Evolutionary conservation across 2,329 filamentous ascomycete species (phyloP), one percentile per base, ranked within the genome.

Genomic region (Pyricularia sp.): DNA sequence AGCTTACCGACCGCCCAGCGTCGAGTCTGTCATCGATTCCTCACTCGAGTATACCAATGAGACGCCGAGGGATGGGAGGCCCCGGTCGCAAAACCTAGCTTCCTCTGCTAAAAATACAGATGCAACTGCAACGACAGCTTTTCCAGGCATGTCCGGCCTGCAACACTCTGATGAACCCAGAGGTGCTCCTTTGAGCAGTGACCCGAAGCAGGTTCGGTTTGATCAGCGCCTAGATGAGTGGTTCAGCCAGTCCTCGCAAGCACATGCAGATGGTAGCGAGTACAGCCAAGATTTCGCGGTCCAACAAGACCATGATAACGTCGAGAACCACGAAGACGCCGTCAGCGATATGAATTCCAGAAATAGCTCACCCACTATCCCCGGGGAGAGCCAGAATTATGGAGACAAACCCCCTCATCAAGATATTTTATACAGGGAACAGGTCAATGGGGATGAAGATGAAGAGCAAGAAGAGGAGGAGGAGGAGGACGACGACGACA

Each of bases 21-120:
- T 65, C 28, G 68, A 69, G 68, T 66, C 68, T 7, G 68, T 69
- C n/a, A 55, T 66, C 12, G 64, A 69, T 23, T 69, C 68, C 1
- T 64, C 67, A 2, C 67, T 68, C 58, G 67, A 63, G 26, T 23
- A 63, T 17, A 7, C 25, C 59, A 28, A 23, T 4, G 23, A 14
- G 59, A 30, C 59, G 14, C 59, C 59, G 59, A 28, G 59, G 14
- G 9, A 3, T 5, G 23, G 4, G 26, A 3, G 30, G 14, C 25
- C 25, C 20, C 25, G 25, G 17, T 10, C 4, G 25, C 2, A 28
- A 5, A 17, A 11, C 11, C 25, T 3, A 14, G 1, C 1, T 28
- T 9, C 2, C 14, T 17, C 59, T 28, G 59, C 9, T 20, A 20
- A 63, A 12, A 17, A 26, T 20, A 7, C 12, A 30, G 14, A 26